A percentile compares a stretch with the other conserved stretches of the same genome.
Conservation (phyloP, 2,329 filamentous ascomycete genomes). For the Rhinocladiella similis region DNA sequence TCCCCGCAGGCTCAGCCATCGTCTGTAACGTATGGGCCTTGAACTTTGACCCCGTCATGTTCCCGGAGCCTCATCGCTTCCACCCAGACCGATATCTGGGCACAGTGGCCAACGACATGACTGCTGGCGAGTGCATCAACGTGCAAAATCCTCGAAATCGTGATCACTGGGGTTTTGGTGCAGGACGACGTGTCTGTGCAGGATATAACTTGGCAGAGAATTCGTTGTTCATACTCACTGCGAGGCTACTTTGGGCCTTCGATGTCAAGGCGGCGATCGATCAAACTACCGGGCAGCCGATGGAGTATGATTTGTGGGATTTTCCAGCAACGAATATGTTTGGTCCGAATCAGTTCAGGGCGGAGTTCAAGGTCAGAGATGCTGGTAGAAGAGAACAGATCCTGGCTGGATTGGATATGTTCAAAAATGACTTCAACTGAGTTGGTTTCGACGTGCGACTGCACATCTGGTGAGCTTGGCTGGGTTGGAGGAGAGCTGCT, state of each 20-base stretch:
- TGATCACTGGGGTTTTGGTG: slow-evolving; percentile 28
- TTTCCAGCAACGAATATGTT: slow-evolving; percentile 9
- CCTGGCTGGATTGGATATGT: not conserved
- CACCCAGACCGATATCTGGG: slow-evolving; percentile 33
- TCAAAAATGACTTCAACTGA: slow-evolving; percentile 1
- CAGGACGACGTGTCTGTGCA: slow-evolving; percentile 44
- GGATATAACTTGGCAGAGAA: slow-evolving; percentile 55
- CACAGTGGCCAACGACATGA: not conserved
- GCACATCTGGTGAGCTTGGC: slow-evolving; percentile 27
- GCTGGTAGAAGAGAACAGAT: slow-evolving; percentile 1
- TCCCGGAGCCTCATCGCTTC: slow-evolving; percentile 34
- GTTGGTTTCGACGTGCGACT: not conserved
- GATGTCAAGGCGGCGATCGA: slow-evolving; percentile 11
- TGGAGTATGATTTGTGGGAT: slow-evolving; percentile 4
- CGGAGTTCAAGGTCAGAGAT: slow-evolving; percentile 14
- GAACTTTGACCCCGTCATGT: slow-evolving; percentile 42
- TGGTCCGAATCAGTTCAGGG: slow-evolving; percentile 10
- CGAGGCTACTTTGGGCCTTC: slow-evolving; percentile 35
- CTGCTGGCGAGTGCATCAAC: slow-evolving; percentile 31
- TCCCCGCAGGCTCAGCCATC: slow-evolving; percentile 40
- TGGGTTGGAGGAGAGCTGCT: too few species aligned
- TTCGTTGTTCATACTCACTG: slow-evolving; percentile 48
- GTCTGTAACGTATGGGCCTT: slow-evolving; percentile 43
- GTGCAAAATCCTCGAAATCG: slow-evolving; percentile 2
- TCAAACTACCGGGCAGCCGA: slow-evolving; percentile 1